A percentile compares a stretch with the other conserved stretches of the same genome.
Evolutionary conservation across 1,139 yeast genomes (phyloP).

Genomic region (Lodderomyces metapsilosis): DNA sequence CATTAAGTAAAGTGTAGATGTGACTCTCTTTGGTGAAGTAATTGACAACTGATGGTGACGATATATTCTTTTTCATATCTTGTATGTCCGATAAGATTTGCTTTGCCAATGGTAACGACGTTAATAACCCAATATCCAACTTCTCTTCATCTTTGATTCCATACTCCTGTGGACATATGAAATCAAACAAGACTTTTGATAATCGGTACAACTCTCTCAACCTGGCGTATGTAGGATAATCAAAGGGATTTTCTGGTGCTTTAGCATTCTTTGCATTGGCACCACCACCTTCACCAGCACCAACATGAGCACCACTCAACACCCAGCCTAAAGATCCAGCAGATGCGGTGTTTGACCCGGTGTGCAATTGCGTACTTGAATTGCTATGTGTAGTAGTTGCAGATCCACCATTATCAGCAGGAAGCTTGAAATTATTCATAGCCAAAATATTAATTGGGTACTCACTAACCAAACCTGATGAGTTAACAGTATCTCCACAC

Average conservation of each 20-base stretch:
- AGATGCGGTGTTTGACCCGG: slow-evolving; percentile 31
- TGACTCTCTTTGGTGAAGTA: slow-evolving; percentile 97
- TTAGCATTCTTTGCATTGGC: slow-evolving; percentile 2
- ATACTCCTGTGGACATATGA: slow-evolving; percentile 97
- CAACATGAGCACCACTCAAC: slow-evolving; percentile 46
- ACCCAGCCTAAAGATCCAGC: slow-evolving; percentile 81
- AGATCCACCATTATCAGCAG: slow-evolving; percentile 19
- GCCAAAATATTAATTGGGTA: slow-evolving; percentile 80
- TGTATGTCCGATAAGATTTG: slow-evolving; percentile 82
- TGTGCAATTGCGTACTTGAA: slow-evolving; percentile 31
- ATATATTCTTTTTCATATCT: slow-evolving; percentile 71
- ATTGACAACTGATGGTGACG: slow-evolving; percentile 73
- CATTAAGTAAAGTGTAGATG: slow-evolving; percentile 87
- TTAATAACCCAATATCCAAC: slow-evolving; percentile 89
- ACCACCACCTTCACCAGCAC: slow-evolving; percentile 1
- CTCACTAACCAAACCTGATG: slow-evolving; percentile 66
- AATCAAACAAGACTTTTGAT: slow-evolving; percentile 92
- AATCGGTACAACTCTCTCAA: slow-evolving; percentile 85
- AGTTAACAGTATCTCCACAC: slow-evolving; percentile 55
- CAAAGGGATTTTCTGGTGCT: slow-evolving; percentile 58
- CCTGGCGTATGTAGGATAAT: slow-evolving; percentile 74
- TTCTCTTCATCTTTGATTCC: slow-evolving; percentile 97
- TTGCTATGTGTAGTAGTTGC: slow-evolving; percentile 17
- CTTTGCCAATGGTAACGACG: slow-evolving; percentile 90
- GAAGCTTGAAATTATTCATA: slow-evolving; percentile 70